Conservation (phyloP, 768 basidiomycete species). For the Dioszegia hungarica region DNA sequence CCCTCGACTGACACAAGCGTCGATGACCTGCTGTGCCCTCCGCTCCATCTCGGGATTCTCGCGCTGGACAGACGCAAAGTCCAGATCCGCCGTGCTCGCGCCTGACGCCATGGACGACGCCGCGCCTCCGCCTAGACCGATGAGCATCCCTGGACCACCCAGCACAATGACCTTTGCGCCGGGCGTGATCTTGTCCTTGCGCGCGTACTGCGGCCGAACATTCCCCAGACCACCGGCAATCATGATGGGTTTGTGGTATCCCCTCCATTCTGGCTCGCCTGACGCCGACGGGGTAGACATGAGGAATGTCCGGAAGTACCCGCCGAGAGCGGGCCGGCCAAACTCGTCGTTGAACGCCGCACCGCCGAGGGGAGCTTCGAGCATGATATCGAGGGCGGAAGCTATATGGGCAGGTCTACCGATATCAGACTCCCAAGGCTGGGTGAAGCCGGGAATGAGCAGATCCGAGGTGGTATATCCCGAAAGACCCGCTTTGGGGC, state of each 20-base stretch:
- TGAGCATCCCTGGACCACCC: slow-evolving; percentile 92
- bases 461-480: slow-evolving; percentile 94
- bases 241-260: slow-evolving; percentile 99
- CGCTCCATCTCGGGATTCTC: slow-evolving; percentile 99
- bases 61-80: slow-evolving; percentile 95
- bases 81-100: slow-evolving; percentile 81
- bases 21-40: slow-evolving; percentile 94
- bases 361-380: slow-evolving; percentile 89
- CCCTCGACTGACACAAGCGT: slow-evolving; percentile 69
- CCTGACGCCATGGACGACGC: slow-evolving; percentile 92
- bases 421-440: slow-evolving; percentile 95
- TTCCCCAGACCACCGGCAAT: slow-evolving; percentile 95
- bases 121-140: slow-evolving; percentile 93
- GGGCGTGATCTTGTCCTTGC: slow-evolving; percentile 68
- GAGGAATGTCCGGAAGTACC: slow-evolving; percentile 92
- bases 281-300: slow-evolving; percentile 62
- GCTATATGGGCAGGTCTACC: slow-evolving; percentile 88
- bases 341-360: slow-evolving; percentile 98
- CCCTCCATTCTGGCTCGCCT: slow-evolving; percentile 57
- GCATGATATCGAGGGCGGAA: slow-evolving; percentile 91
- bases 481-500: slow-evolving; percentile 88
- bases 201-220: slow-evolving; percentile 75
- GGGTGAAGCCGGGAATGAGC: slow-evolving; percentile 79
- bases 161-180: slow-evolving; percentile 87
- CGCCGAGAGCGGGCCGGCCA: slow-evolving; percentile 82